Conservation (phyloP, 2,329 filamentous ascomycete genomes). For the Sclerotinia nivalis region DNA sequence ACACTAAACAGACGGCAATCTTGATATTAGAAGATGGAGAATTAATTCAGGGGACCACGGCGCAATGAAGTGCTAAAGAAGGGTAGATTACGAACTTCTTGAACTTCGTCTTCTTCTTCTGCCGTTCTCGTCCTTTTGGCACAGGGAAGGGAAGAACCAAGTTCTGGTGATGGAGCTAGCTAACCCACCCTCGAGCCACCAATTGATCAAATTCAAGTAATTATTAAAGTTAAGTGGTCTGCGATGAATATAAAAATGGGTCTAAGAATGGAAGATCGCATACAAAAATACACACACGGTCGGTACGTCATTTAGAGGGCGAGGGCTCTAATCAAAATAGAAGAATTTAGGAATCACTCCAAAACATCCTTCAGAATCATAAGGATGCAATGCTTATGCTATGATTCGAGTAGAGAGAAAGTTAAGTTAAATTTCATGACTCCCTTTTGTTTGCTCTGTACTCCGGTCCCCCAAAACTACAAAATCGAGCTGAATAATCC, state of each 20-base stretch:
- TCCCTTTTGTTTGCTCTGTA: background rate
- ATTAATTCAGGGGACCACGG: background rate
- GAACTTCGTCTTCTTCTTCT: background rate
- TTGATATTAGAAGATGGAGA: background rate
- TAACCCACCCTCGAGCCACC: constrained; percentile 6
- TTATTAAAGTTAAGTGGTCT: background rate
- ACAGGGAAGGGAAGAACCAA: constrained; percentile 5
- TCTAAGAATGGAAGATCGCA: constrained; percentile 1
- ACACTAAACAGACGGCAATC: background rate
- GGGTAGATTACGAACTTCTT: background rate
- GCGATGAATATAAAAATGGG: constrained; percentile 1
- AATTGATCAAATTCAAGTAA: background rate
- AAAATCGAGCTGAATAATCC: constrained; percentile 5
- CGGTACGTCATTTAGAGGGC: constrained; percentile 3
- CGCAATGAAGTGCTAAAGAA: background rate
- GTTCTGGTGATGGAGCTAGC: background rate
- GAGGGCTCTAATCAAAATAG: background rate
- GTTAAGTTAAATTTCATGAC: background rate
- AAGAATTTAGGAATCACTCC: background rate
- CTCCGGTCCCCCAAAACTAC: constrained; percentile 1
- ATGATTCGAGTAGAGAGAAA: background rate
- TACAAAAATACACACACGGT: background rate
- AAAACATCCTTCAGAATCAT: background rate
- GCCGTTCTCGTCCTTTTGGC: background rate
- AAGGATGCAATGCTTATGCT: background rate